phyloP scores from a whole-genome alignment of 352 stramenopile species.

The Phytopythium ostracodes region DNA sequence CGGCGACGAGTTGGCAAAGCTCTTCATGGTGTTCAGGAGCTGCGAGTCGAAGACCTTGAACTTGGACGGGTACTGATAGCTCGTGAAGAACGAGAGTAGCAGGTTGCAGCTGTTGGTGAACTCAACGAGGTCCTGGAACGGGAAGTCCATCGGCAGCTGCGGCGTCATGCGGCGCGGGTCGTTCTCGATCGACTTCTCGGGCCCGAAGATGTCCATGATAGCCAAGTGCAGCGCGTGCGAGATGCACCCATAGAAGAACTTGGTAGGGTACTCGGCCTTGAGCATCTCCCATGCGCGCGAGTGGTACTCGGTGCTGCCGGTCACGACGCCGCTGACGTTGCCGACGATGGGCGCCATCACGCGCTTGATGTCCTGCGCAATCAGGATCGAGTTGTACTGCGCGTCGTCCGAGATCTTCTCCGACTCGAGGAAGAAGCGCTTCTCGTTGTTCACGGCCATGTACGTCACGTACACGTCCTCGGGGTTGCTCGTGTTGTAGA shows the following conservation, averaged over 20 bases:
- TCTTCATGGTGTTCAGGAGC: constrained; percentile 74
- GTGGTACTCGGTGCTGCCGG: constrained; percentile 69
- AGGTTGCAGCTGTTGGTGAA: constrained; percentile 76
- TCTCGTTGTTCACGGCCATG: constrained; percentile 74
- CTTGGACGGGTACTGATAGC: constrained; percentile 71
- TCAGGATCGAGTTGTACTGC: constrained; percentile 76
- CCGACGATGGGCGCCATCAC: constrained; percentile 71
- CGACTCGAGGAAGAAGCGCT: constrained; percentile 77
- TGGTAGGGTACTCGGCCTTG: constrained; percentile 79
- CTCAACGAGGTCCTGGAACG: constrained; percentile 74
- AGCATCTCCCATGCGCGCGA: constrained; percentile 79
- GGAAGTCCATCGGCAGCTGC: constrained; percentile 67
- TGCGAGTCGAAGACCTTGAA: constrained; percentile 74
- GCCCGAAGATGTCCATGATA: constrained; percentile 82
- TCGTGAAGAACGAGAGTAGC: constrained; percentile 76
- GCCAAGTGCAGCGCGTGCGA: constrained; percentile 72
- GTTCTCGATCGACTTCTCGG: constrained; percentile 64
- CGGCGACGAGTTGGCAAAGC: constrained; percentile 52
- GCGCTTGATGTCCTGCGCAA: constrained; percentile 79
- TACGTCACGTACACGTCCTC: constrained; percentile 76
- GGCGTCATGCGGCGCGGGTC: constrained; percentile 63
- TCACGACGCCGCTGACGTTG: constrained; percentile 72
- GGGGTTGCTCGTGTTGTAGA: constrained; percentile 69
- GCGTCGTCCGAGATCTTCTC: constrained; percentile 60
- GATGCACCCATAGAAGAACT: constrained; percentile 87